Percentiles rank a stretch among this genome's conserved stretches.
Evolutionary conservation across 768 basidiomycete genomes (phyloP).

Genomic region (Leccinum ochraceum): DNA sequence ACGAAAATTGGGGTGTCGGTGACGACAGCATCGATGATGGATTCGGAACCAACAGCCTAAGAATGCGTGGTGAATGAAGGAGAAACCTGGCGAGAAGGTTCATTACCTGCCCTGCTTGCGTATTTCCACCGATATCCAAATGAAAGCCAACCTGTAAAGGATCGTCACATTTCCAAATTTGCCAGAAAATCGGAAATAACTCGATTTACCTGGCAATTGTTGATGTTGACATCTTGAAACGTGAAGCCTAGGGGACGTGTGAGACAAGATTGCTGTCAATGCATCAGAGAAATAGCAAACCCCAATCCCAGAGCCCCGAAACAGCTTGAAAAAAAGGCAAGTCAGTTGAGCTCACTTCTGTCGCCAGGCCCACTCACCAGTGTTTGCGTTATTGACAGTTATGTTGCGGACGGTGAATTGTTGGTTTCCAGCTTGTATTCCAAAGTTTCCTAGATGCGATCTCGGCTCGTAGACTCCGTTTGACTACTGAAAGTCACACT

Average conservation of each 20-base stretch:
- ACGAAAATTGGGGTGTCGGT: slow-evolving; percentile 47
- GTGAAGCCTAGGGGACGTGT: slow-evolving; percentile 43
- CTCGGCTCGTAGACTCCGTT: neutral
- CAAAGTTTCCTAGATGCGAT: slow-evolving; percentile 41
- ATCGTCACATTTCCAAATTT: neutral
- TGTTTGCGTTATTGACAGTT: slow-evolving; percentile 48
- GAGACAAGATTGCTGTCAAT: neutral
- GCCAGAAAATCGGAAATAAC: neutral
- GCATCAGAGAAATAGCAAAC: slow-evolving; percentile 20
- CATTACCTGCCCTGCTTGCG: slow-evolving; percentile 34
- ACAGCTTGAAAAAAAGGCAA: slow-evolving; percentile 20
- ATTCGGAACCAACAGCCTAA: slow-evolving; percentile 44
- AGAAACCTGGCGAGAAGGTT: neutral
- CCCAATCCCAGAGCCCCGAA: slow-evolving; percentile 43
- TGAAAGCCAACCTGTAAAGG: slow-evolving; percentile 44
- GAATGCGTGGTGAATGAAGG: neutral
- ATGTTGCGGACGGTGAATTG: slow-evolving; percentile 74
- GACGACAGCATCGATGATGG: slow-evolving; percentile 48
- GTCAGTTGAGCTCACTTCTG: neutral
- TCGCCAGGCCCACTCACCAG: slow-evolving; percentile 27
- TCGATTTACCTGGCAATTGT: slow-evolving; percentile 32
- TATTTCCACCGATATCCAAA: slow-evolving; percentile 40
- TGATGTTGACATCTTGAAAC: slow-evolving; percentile 51
- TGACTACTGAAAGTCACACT: neutral
- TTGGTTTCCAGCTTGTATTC: slow-evolving; percentile 76